Evolutionary conservation across 1,284 basidiomycete genomes (phyloP).

Genomic region (Rhodofomes roseus): DNA sequence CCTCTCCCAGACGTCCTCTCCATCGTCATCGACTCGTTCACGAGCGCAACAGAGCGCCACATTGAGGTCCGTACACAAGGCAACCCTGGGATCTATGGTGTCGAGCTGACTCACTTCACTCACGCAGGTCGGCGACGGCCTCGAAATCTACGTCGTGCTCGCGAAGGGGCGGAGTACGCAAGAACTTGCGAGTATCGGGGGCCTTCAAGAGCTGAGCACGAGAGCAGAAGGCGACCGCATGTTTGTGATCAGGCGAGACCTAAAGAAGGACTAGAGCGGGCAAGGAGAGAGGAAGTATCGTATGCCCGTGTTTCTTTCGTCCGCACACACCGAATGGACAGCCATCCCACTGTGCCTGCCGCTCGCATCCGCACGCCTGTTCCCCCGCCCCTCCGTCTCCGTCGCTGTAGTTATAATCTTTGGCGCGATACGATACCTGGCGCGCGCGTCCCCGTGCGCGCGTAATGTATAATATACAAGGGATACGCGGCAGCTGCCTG

Average conservation of each 20-base stretch:
- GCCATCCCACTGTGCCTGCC: background rate
- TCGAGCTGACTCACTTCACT: constrained; percentile 5
- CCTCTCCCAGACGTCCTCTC: constrained; percentile 77
- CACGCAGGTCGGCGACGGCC: constrained; percentile 82
- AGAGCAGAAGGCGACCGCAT: constrained; percentile 64
- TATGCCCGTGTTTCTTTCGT: background rate
- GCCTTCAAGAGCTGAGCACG: constrained; percentile 59
- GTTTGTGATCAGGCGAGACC: constrained; percentile 67
- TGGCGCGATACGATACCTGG: constrained; percentile 2
- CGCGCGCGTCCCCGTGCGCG: background rate
- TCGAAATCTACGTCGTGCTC: constrained; percentile 87
- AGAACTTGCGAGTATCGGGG: constrained; percentile 55
- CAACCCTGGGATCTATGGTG: background rate
- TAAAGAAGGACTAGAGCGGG: constrained; percentile 62
- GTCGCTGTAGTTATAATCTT: constrained; percentile 2
- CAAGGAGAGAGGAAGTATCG: background rate
- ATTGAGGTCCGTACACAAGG: constrained; percentile 66
- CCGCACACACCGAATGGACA: constrained; percentile 1
- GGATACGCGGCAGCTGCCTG: background rate
- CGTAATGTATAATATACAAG: constrained; percentile 1
- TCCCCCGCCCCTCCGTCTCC: background rate
- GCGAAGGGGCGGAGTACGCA: constrained; percentile 63
- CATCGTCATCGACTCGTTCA: constrained; percentile 91
- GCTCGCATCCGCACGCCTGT: background rate
- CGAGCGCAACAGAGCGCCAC: constrained; percentile 91